Evolutionary conservation across 495 filamentous ascomycete species (phyloP).

Genomic region (Choiromyces venosus): DNA sequence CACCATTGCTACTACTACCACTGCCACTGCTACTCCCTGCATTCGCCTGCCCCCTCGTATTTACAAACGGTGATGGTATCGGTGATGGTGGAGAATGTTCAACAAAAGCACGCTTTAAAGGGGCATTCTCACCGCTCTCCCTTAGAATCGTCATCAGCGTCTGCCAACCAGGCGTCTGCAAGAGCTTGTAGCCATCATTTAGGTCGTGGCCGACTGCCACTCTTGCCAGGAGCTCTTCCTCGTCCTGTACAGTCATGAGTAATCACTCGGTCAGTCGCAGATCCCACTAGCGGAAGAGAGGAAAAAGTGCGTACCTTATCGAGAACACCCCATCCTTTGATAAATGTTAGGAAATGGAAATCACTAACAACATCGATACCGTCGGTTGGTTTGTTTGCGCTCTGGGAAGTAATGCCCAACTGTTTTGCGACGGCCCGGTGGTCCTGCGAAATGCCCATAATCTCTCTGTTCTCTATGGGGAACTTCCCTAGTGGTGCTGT

Average conservation of each 20-base stretch:
- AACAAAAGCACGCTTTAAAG: constrained; percentile 58
- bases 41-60: constrained; percentile 40
- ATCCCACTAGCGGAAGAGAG: constrained; percentile 1
- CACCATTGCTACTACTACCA: constrained; percentile 40
- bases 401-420: constrained; percentile 52
- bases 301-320: constrained; percentile 60
- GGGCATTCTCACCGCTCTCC: constrained; percentile 93
- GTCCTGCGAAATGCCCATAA: constrained; percentile 77
- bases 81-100: constrained; percentile 15
- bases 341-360: constrained; percentile 86
- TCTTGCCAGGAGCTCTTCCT: constrained; percentile 78
- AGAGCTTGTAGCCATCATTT: constrained; percentile 69
- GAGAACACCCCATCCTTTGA: constrained; percentile 72
- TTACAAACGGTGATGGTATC: constrained; percentile 24
- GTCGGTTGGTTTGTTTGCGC: constrained; percentile 53
- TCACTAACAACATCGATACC: constrained; percentile 70
- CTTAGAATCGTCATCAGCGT: constrained; percentile 86
- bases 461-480: constrained; percentile 83
- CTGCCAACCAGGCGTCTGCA: constrained; percentile 82
- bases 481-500: constrained; percentile 54
- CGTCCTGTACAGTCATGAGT: constrained; percentile 58
- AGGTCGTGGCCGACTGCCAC: constrained; percentile 73
- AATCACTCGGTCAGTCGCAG: constrained; percentile 29
- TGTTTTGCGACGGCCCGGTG: constrained; percentile 56
- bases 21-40: neutral